A percentile compares a stretch with the other conserved stretches of the same genome.
phyloP scores from a whole-genome alignment of 768 basidiomycete species.

The Pleurotus platypus region DNA sequence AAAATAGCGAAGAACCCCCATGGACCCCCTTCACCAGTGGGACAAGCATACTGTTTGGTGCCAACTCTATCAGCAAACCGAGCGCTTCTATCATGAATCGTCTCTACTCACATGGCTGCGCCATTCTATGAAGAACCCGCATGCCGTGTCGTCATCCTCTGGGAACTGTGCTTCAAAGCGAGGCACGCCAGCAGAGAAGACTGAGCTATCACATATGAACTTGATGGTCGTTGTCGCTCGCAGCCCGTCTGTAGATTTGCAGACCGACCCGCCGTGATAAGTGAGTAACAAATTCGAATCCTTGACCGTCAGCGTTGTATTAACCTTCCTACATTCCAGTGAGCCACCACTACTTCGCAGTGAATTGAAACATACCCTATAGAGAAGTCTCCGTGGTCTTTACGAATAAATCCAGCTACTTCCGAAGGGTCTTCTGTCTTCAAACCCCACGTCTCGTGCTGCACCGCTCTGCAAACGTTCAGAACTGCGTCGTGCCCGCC shows the following conservation, averaged over 20 bases:
- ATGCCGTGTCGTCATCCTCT: conserved; percentile 60
- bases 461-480: conserved; percentile 61
- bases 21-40: conserved; percentile 51
- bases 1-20: conserved; percentile 55
- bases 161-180: conserved; percentile 67
- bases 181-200: conserved; percentile 51
- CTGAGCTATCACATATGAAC: conserved; percentile 72
- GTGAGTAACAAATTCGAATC: conserved; percentile 54
- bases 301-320: conserved; percentile 58
- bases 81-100: background rate
- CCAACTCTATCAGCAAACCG: background rate
- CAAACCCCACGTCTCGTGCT: conserved; percentile 55
- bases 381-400: conserved; percentile 64
- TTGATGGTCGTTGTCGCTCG: conserved; percentile 66
- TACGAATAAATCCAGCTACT: conserved; percentile 61
- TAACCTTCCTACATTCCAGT: conserved; percentile 42
- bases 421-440: conserved; percentile 47
- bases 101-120: conserved; percentile 59
- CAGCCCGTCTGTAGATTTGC: conserved; percentile 27
- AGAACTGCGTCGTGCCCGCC: conserved; percentile 46
- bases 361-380: conserved; percentile 50
- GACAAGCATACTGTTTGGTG: conserved; percentile 60
- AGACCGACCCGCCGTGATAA: conserved; percentile 59
- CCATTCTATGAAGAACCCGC: conserved; percentile 84
- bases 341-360: background rate